Conservation (phyloP, 306 rosid species). For the Sophora flavescens region DNA sequence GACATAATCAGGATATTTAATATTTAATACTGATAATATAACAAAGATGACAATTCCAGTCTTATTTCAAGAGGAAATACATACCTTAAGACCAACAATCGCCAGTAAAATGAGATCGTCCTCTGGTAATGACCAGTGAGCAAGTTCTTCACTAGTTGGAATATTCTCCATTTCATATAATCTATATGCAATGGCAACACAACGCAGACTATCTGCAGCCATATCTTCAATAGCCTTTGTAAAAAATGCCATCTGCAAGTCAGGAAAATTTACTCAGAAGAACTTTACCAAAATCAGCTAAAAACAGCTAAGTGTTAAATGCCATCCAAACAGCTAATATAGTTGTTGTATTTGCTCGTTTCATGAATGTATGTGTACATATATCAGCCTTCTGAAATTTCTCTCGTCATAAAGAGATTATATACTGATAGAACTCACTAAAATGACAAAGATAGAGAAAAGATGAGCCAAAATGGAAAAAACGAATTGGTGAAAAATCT, state of each 20-base stretch:
- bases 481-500: not conserved
- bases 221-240: constrained; percentile 74
- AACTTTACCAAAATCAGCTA: constrained; percentile 4
- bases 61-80: constrained; percentile 6
- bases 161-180: constrained; percentile 57
- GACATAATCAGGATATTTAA: too few species aligned
- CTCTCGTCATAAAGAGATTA: not conserved
- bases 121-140: constrained; percentile 83
- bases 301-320: constrained; percentile 8
- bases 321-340: constrained; percentile 10
- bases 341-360: not conserved
- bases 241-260: constrained; percentile 61
- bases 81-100: constrained; percentile 88
- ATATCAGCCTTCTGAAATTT: not conserved
- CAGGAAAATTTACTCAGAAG: constrained; percentile 30
- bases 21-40: not conserved
- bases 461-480: not conserved
- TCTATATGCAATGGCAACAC: constrained; percentile 87
- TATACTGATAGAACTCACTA: not conserved
- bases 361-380: constrained; percentile 9
- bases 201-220: constrained; percentile 81
- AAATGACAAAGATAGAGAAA: constrained; percentile 24
- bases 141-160: constrained; percentile 72
- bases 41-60: constrained; percentile 5
- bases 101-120: constrained; percentile 83